Percentiles rank a stretch among this genome's conserved stretches.
phyloP scores from a whole-genome alignment of 768 basidiomycete species.

The Crepidotus variabilis region DNA sequence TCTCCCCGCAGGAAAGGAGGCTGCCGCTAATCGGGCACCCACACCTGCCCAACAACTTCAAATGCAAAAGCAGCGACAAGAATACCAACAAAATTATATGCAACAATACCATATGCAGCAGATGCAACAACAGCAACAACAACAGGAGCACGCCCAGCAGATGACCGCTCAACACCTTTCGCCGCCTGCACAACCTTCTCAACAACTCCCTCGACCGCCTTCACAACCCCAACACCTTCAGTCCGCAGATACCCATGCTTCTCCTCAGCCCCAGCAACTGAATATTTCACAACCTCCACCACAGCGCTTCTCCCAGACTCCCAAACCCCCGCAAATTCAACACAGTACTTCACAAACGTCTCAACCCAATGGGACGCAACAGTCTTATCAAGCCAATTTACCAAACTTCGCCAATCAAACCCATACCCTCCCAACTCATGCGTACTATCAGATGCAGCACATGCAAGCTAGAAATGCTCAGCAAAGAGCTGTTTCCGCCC shows the following conservation, averaged over 20 bases:
- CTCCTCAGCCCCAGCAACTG: conserved; percentile 10
- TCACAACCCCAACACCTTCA: conserved; percentile 14
- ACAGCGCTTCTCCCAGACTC: conserved; percentile 12
- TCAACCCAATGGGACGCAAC: conserved; percentile 12
- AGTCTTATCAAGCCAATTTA: conserved; percentile 1
- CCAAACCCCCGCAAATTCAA: conserved; percentile 12
- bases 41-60: conserved; percentile 30
- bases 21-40: conserved; percentile 28
- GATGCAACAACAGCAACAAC: conserved; percentile 8
- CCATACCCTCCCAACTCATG: neutral
- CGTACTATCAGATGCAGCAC: too few species aligned
- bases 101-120: conserved; percentile 13
- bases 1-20: conserved; percentile 31
- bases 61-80: conserved; percentile 18
- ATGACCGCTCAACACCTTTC: conserved; percentile 8
- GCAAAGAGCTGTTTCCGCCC: conserved; percentile 8
- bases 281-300: conserved; percentile 9
- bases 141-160: conserved; percentile 9
- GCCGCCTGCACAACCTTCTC: conserved; percentile 6
- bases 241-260: conserved; percentile 8
- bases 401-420: conserved; percentile 10
- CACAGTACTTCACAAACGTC: conserved; percentile 3
- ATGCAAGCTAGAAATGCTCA: neutral
- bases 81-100: conserved; percentile 13
- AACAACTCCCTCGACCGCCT: conserved; percentile 13